Percentiles rank a stretch among this genome's conserved stretches.
phyloP scores from a whole-genome alignment of 768 basidiomycete species.

The Serendipita sp. region DNA sequence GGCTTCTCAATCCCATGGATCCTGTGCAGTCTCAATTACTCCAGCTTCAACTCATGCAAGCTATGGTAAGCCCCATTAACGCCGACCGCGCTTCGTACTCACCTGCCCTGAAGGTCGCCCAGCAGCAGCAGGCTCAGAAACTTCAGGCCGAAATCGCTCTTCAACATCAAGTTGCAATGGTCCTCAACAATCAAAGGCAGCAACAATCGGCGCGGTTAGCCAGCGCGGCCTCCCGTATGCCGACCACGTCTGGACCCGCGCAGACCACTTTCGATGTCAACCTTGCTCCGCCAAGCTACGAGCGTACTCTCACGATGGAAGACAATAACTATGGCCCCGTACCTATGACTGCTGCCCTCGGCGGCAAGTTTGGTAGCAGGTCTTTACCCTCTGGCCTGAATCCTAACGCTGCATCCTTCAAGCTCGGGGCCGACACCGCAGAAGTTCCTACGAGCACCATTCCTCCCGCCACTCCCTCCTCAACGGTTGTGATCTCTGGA shows the following conservation, averaged over 20 bases:
- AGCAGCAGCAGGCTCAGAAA: conserved; percentile 38
- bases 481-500: conserved; percentile 55
- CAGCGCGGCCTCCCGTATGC: conserved; percentile 34
- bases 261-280: conserved; percentile 50
- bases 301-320: conserved; percentile 31
- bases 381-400: conserved; percentile 19
- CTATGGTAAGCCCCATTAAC: conserved; percentile 1
- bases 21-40: conserved; percentile 7
- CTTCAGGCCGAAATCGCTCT: conserved; percentile 12
- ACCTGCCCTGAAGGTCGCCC: conserved; percentile 26
- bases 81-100: background rate
- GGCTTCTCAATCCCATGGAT: background rate
- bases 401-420: conserved; percentile 26
- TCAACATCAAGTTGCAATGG: conserved; percentile 9
- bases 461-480: conserved; percentile 40
- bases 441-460: conserved; percentile 12
- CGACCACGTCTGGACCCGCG: conserved; percentile 61
- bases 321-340: conserved; percentile 37
- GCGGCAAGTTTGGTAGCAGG: conserved; percentile 62
- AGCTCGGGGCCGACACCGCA: conserved; percentile 15
- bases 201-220: conserved; percentile 24
- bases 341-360: conserved; percentile 69
- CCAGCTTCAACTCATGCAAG: conserved; percentile 7
- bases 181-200: conserved; percentile 15
- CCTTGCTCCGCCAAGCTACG: conserved; percentile 17